Conservation (phyloP, 306 rosid genomes). For the Alnus rubra region DNA sequence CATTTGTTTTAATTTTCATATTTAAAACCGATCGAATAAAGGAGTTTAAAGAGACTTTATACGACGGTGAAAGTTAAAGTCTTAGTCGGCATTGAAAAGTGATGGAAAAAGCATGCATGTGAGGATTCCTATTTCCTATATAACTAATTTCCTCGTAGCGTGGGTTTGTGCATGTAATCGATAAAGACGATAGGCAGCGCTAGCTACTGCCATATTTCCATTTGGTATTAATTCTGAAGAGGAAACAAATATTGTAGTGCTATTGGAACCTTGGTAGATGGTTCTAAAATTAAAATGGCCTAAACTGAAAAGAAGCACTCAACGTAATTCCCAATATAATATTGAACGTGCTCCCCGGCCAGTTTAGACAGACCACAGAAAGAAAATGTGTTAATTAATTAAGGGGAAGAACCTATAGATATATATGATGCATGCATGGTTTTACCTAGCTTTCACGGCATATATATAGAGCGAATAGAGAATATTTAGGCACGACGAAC, state of each 20-base stretch:
- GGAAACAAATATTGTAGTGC: neutral
- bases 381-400: neutral
- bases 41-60: constrained; percentile 8
- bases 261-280: neutral
- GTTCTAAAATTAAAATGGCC: neutral
- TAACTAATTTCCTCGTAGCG: neutral
- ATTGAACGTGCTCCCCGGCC: constrained; percentile 4
- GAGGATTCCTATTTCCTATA: neutral
- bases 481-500: neutral
- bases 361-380: neutral
- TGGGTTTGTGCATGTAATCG: neutral
- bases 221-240: too few relatives aligned
- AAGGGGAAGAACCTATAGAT: neutral
- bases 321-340: too few relatives aligned
- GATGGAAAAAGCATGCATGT: neutral
- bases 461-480: too few relatives aligned
- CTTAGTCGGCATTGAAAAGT: neutral
- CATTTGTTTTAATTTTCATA: neutral
- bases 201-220: too few relatives aligned
- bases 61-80: constrained; percentile 24
- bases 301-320: neutral
- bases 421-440: too few relatives aligned
- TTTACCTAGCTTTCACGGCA: too few relatives aligned
- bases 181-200: too few relatives aligned
- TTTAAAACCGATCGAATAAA: neutral